Conservation (phyloP, 1,139 yeast species). For the Suhomyces guaymorum region DNA sequence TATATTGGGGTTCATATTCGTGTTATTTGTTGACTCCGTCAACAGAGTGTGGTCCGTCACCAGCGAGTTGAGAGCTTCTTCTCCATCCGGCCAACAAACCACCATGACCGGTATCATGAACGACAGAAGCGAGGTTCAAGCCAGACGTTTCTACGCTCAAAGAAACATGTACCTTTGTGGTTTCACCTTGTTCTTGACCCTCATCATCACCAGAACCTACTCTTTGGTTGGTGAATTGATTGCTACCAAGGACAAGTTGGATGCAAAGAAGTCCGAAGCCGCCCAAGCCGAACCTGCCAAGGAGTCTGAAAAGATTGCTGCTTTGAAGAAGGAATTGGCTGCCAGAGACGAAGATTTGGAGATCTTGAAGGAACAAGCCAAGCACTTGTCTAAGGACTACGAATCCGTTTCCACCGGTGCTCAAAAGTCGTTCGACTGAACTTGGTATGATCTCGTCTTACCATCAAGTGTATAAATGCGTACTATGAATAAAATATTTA, state of each 20-base stretch:
- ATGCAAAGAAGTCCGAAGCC: conserved; percentile 39
- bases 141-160: conserved; percentile 92
- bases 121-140: conserved; percentile 79
- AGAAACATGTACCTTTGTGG: conserved; percentile 97
- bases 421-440: too few species aligned
- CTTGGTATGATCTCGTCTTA: too few species aligned
- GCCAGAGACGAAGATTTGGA: conserved; percentile 64
- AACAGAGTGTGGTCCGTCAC: conserved; percentile 78
- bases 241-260: conserved; percentile 59
- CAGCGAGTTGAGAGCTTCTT: conserved; percentile 50
- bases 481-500: too few species aligned
- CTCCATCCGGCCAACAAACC: conserved; percentile 19
- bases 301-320: conserved; percentile 42
- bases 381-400: conserved; percentile 65
- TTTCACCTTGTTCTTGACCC: conserved; percentile 85
- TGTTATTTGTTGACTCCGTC: conserved; percentile 85
- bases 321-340: conserved; percentile 56
- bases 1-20: conserved; percentile 77
- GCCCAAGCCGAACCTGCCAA: conserved; percentile 14
- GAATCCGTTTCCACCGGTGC: conserved; percentile 43
- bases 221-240: conserved; percentile 76
- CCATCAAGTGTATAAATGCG: too few species aligned
- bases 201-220: conserved; percentile 85
- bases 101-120: conserved; percentile 31
- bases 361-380: conserved; percentile 71